These are phyloP conservation scores for Wickerhamomyces silvicola DNA, from an alignment of 805 yeast species.

Conservation along the genomic window DNA sequence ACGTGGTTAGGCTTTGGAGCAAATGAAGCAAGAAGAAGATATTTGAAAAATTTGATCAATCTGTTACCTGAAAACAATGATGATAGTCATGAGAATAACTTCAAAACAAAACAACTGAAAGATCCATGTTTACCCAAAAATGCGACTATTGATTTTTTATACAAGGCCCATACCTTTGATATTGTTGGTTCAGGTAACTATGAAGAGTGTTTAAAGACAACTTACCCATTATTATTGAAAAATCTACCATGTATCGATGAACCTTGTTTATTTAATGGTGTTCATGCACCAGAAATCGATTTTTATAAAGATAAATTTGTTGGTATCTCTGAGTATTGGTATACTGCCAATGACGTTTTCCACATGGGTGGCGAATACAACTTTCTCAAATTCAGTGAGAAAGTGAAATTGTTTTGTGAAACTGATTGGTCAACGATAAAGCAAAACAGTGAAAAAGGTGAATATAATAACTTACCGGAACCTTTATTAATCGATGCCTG, in stretches of 20 bases:
- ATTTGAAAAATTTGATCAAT: conserved; percentile 49
- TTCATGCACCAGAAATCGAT: conserved; percentile 86
- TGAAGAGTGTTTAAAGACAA: conserved; percentile 60
- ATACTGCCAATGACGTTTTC: conserved; percentile 89
- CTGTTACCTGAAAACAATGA: conserved; percentile 44
- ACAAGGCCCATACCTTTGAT: conserved; percentile 40
- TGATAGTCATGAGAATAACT: conserved; percentile 39
- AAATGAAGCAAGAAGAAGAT: conserved; percentile 80
- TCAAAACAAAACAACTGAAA: conserved; percentile 29
- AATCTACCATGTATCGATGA: conserved; percentile 77
- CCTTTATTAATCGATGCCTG: conserved; percentile 70
- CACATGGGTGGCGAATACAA: conserved; percentile 85
- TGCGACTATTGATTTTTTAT: conserved; percentile 40
- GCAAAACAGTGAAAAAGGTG: conserved; percentile 44
- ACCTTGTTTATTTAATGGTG: conserved; percentile 93
- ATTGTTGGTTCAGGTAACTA: conserved; percentile 76
- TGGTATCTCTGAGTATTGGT: conserved; percentile 97
- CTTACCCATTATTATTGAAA: conserved; percentile 72
- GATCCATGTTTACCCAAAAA: conserved; percentile 84
- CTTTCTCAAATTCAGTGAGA: conserved; percentile 58
- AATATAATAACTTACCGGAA: conserved; percentile 49
- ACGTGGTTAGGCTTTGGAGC: conserved; percentile 99
- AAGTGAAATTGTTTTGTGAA: conserved; percentile 68
- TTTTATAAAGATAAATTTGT: conserved; percentile 76
- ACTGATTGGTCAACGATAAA: conserved; percentile 61